Base-by-base conservation (phyloP, 768 basidiomycete species). In the Pisolithus sp. region DNA sequence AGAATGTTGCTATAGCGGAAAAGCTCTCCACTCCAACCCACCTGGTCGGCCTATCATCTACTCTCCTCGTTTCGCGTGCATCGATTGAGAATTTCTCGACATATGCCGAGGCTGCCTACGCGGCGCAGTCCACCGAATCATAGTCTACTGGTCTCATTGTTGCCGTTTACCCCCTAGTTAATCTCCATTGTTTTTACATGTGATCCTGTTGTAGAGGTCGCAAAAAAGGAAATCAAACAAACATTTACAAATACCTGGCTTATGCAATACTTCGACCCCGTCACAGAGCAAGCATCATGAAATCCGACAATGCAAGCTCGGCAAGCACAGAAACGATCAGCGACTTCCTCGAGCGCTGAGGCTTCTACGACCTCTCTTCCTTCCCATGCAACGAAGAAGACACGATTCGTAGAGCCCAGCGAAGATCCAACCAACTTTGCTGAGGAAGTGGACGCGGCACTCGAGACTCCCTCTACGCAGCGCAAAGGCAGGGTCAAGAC, bases 381-480 rank as follows among this genome's bases (percentile, higher is more conserved):
- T 9, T 59, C 57, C 8, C 51, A 63, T 56, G 61, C 57, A 59
- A 56, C 73, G 3, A 89, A 90, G 68, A 89, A 86, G 61, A 83
- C 85, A n/a, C 83, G 88, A 46, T 85, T 90, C 53, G 75, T 83
- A 24, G 87, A 89, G 36, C 87, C 88, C 6, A 67, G 73, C 18
- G 88, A 90, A 24, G 89, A 91, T 59, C 83, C 87, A 3, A 70
- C 73, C 36, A 80, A 80, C 59, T 92, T 92, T 67, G 85, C 81
- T 4, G 86, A 89, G 57, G 77, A 91, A 58, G 86, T 91, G 40
- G 86, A 90, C 54, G 76, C 76, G 4, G 76, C 82, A 0, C 81
- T 92, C 51, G 89, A 91, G 66, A 73, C 75, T 57, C 79, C 84
- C 4, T 76, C 78, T 10, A 73, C 74, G 21, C 73, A 72, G 53